Evolutionary conservation across 2,329 filamentous ascomycete species (phyloP).

Genomic region (Huntiella bhutanensis): DNA sequence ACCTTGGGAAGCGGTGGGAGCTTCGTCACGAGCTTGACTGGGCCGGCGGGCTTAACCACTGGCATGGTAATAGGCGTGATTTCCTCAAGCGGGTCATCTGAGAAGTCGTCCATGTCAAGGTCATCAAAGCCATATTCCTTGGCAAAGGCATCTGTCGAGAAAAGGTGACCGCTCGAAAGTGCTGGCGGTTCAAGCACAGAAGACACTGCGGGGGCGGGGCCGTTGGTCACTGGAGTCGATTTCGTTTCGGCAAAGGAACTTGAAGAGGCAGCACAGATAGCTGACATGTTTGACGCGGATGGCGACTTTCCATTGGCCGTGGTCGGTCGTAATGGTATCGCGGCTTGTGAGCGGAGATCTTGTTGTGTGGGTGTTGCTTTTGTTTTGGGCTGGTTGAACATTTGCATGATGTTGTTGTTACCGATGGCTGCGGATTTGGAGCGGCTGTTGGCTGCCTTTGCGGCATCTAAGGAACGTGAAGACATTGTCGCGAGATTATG

Average conservation of each 20-base stretch:
- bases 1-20: constrained; percentile 1
- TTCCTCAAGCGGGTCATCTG: constrained; percentile 10
- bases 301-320: neutral
- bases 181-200: neutral
- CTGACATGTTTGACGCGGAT: constrained; percentile 6
- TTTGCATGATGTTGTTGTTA: constrained; percentile 6
- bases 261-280: constrained; percentile 4
- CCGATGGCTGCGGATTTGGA: neutral
- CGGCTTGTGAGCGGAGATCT: neutral
- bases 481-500: neutral
- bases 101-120: constrained; percentile 8
- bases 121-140: constrained; percentile 11
- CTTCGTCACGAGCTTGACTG: constrained; percentile 1
- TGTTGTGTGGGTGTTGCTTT: neutral
- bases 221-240: no score
- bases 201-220: neutral
- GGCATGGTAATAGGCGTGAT: constrained; percentile 5
- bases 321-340: neutral
- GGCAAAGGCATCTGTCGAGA: constrained; percentile 5
- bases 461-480: constrained; percentile 1
- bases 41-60: neutral
- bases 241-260: constrained; percentile 3
- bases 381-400: constrained; percentile 2
- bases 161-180: neutral
- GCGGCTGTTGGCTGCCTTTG: constrained; percentile 1